Base-by-base conservation (phyloP, 345 rosid genomes). In the Cochlearia excelsa region DNA sequence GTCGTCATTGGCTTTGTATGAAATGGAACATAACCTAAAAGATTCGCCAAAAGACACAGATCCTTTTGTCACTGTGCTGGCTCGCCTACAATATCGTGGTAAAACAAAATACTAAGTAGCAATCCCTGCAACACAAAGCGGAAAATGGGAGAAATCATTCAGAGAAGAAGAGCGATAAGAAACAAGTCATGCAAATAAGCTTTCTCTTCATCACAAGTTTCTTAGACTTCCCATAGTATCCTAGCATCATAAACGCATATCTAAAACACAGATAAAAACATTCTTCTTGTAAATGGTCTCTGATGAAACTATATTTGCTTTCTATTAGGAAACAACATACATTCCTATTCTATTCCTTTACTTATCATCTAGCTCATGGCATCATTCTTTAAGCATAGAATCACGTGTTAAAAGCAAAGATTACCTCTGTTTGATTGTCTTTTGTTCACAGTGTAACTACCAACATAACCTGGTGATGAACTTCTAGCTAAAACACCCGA, bases 21-120 rank as follows among this genome's bases (percentile, higher is more conserved):
- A 33, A 33, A 33, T 0, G 35, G 57, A 43, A 30, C 26, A 57
- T 49, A 37, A 30, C 57, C 74, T 70, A 71, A 71, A 37, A 47
- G 31, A 30, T 50, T 50, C 26, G 7, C 26, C 38, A 5, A 30
- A 63, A 57, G 47, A 62, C 57, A 62, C 50, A 70, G 64, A 56
- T 53, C 28, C 23, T 16, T 16, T 16, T 30, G 63, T 71, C 66
- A 59, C 56, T 51, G 51, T 53, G 68, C 62, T 69, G 75, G 69
- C 70, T 71, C 75, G 75, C 75, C 54, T 51, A 51, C 9, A 30
- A 30, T 6, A 30, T 51, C 26, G 2, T 11, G 27, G 27, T 31
- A 51, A 42, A 30, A 7, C 54, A 35, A 51, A 6, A 30, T 51
- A 51, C 54, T 51, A 51, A 5, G 54, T 31, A 49, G 53, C 23